Base-by-base conservation (phyloP, 2,329 filamentous ascomycete genomes). In the Neoarthrinium moseri region DNA sequence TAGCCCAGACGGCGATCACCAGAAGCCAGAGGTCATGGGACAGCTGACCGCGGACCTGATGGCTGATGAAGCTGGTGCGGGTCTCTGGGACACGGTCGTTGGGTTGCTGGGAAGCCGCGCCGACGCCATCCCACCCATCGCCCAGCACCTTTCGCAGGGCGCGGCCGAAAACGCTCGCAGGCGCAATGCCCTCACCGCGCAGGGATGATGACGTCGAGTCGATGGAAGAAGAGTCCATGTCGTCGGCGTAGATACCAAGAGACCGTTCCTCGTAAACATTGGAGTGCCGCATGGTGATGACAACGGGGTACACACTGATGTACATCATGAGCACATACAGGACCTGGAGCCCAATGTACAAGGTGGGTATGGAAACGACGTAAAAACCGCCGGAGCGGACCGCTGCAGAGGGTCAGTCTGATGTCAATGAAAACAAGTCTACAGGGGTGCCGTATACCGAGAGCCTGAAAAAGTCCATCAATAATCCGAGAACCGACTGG, bases 231-330 rank as follows among this genome's bases (percentile, higher is more conserved):
- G 71, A 65, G 10, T 65, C 56, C 29, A 48, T 43, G 12, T 58
- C 51, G 20, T 57, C 58, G 17, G 65, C 65, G 48, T 83, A 80
- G 24, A 84, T 77, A 0, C 83, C 83, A 2, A 88, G 68, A 0
- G 80, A 83, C 6, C 81, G 73, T 56, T 89, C 84, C 59, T 88
- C 84, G 57, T 89, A 89, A 23, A 86, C 80, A 56, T 88, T 88
- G 30, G 83, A 85, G 58, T 84, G 81, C 22, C 84, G 77, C 65
- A 85, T 79, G 1, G 78, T 81, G 48, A 85, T 80, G 21, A 79
- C 75, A 18, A 84, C 74, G 0, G 83, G 82, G 49, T 82, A 84
- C 3, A 75, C 78, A 1, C 80, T 80, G 33, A 85, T 78, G 60
- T 85, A 86, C 79, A 85, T 85, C 70, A 84, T 82, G 45, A 84